Base-by-base conservation (phyloP, 352 stramenopile genomes). In the Globisporangium spinosum region DNA sequence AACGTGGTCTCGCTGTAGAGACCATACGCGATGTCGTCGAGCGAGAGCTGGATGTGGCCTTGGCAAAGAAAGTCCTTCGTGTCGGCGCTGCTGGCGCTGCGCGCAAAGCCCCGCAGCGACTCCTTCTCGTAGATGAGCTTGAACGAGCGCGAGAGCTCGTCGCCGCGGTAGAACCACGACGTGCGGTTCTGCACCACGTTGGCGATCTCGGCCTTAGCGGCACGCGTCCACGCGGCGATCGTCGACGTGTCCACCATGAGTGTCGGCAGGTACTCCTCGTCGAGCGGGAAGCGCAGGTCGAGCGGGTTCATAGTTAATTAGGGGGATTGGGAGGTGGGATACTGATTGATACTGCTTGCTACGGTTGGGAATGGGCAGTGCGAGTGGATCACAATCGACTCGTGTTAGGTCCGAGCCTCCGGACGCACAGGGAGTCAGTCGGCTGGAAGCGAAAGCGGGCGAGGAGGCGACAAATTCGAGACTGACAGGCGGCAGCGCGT, bases 131-230 rank as follows among this genome's bases (percentile, higher is more conserved):
- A 64, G 34, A 71, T 66, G 61, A 75, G 70, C 56, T 77, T 70
- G 70, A 69, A 80, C 47, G 64, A 62, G 45, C 76, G 68, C 25
- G 74, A 70, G 57, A 72, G 68, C 53, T 80, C 72, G 51, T 75
- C 63, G 61, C 77, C 75, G 3, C 51, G 65, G 62, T 79, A 78
- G 72, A 77, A 81, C 77, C 77, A 83, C 70, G 77, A 83, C 47
- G 79, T 63, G 27, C 49, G 70, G 61, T 77, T 69, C 22, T 59
- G 47, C 6, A 83, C 58, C 40, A 75, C 74, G 64, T 65, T 70
- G 15, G 62, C 47, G 58, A 83, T 67, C 56, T 83, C 77, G n/a
- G 76, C 60, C 32, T 70, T 72, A 9, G 72, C 75, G 15, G 75
- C 67, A 17, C 73, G 45, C 29, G 69, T 69, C 77, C 77, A 83